Conservation (phyloP, 2,329 filamentous ascomycete genomes). For the Tympanopsis confertula region DNA sequence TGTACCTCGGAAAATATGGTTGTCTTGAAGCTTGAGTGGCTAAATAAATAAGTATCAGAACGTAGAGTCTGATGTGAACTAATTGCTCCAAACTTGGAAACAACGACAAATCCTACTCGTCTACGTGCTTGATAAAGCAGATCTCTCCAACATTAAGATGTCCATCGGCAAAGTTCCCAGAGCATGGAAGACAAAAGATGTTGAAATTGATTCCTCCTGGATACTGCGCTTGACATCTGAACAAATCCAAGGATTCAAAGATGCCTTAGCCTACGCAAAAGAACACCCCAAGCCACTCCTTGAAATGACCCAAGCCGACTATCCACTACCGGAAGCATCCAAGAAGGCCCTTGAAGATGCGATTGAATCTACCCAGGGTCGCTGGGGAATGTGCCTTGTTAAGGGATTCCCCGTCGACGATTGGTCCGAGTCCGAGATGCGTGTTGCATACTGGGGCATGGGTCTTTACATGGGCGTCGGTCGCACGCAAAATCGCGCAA, state of each 20-base stretch:
- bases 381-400: conserved; percentile 6
- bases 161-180: background rate
- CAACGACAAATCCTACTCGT: no score
- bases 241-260: conserved; percentile 3
- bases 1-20: no score
- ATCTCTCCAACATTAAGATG: background rate
- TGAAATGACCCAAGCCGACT: conserved; percentile 6
- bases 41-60: no score
- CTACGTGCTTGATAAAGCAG: no score
- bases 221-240: conserved; percentile 3
- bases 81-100: no score
- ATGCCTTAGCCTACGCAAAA: conserved; percentile 3
- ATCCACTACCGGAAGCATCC: conserved; percentile 4
- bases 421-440: conserved; percentile 5
- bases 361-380: conserved; percentile 4
- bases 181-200: conserved; percentile 6
- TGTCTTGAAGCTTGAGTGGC: no score
- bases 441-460: conserved; percentile 7
- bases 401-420: conserved; percentile 6
- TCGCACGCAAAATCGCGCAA: conserved; percentile 5
- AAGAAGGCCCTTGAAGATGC: conserved; percentile 3
- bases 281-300: conserved; percentile 3
- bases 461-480: conserved; percentile 6
- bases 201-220: conserved; percentile 3
- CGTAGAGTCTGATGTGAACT: no score